Conservation (phyloP, 169 alveolate genomes). For the Blepharisma undulans region DNA sequence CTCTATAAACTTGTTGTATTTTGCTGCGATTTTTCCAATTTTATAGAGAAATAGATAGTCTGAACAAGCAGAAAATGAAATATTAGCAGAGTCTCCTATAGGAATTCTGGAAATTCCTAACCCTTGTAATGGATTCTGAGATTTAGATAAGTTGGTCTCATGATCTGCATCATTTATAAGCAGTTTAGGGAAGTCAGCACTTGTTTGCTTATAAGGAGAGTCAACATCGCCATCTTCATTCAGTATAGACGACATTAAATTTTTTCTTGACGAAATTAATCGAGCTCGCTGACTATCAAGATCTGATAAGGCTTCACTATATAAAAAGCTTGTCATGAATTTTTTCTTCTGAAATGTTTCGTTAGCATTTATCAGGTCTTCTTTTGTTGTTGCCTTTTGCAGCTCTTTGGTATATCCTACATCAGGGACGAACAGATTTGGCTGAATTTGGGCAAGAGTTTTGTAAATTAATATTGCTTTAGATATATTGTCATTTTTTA, state of each 20-base stretch:
- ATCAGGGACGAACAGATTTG: background rate
- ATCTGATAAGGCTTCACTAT: background rate
- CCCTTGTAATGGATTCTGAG: too few species aligned
- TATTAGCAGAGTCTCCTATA: background rate
- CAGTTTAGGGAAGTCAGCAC: too few species aligned
- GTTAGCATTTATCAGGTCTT: background rate
- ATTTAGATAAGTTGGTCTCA: too few species aligned
- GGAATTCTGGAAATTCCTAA: background rate
- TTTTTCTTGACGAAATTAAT: too few species aligned
- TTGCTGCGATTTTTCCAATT: slow-evolving; percentile 25
- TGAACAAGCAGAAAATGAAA: background rate
- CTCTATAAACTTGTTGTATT: background rate
- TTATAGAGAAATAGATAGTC: slow-evolving; percentile 5
- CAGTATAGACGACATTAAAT: too few species aligned
- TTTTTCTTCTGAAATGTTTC: too few species aligned
- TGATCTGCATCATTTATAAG: too few species aligned
- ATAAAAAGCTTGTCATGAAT: background rate
- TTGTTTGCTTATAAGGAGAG: too few species aligned
- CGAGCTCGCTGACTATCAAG: too few species aligned
- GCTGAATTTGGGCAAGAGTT: slow-evolving; percentile 11
- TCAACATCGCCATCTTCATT: too few species aligned
- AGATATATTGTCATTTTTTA: background rate
- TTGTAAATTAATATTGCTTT: slow-evolving; percentile 11
- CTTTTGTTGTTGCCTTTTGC: background rate
- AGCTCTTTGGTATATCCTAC: background rate